Evolutionary conservation across 2,329 filamentous ascomycete genomes (phyloP), one percentile per base, ranked within the genome.

Genomic region (Xylaria sp.): DNA sequence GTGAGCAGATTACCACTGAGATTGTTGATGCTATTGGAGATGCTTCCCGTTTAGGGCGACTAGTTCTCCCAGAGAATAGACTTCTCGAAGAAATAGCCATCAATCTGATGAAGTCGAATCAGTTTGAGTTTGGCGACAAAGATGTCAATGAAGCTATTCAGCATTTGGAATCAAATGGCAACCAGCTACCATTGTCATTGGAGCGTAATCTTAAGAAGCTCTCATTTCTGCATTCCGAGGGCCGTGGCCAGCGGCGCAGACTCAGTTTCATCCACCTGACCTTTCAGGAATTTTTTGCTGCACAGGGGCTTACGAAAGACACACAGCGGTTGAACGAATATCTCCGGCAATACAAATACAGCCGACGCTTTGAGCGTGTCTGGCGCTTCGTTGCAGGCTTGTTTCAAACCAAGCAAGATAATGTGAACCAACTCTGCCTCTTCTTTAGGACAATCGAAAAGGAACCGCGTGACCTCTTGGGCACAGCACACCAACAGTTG

Each of bases 201-300:
- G 56, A 58, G 13, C 23, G 13, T n/a, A 46, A 58, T 46, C 11
- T 58, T 17, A 10, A 4, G 1, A 58, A 31, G 23, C 38, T 58
- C 1, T 58, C 56, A 15, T n/a, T 58, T 13, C 2, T 58, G 31
- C 56, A 23, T n/a, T 44, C 13, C 10, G 38, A 58, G n/a, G 4
- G 2, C 5, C 38, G 40, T n/a, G 6, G 23, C 4, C 20, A n/a
- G 38, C 20, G 3, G 6, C 38, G 4, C 2, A 4, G 6, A 15
- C n/a, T 31, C 26, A 44, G 56, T 7, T 58, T 58, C 56, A 23
- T 58, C 13, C 56, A 58, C 56, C 56, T 44, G 1, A 44, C 56
- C 2, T 46, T 58, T 46, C 20, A 58, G 13, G 56, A 58, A 58
- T 40, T 31, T 28, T 46, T 58, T 58, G 56, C 56, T 3, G 56